Conservation (phyloP, 2,329 filamentous ascomycete species). For the Fusarium robinianum region DNA sequence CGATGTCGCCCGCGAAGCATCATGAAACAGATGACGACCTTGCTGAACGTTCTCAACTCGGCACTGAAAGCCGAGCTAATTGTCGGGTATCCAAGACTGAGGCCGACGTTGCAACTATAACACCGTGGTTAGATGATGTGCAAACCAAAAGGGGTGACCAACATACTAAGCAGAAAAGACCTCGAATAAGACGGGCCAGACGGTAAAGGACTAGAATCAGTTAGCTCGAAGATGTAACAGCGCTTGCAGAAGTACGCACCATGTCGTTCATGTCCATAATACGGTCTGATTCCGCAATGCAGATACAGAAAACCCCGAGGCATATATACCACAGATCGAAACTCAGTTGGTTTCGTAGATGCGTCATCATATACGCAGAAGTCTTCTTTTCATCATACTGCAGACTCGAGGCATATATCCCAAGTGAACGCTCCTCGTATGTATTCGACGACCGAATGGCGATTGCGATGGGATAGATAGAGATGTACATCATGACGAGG, state of each 20-base stretch:
- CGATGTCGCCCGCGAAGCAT: conserved; percentile 47
- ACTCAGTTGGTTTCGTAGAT: conserved; percentile 46
- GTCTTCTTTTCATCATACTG: conserved; percentile 37
- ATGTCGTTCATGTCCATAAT: conserved; percentile 35
- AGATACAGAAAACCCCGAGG: conserved; percentile 44
- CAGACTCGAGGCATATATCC: conserved; percentile 53
- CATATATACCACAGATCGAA: conserved; percentile 51
- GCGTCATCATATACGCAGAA: conserved; percentile 39
- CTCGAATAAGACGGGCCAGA: conserved; percentile 43
- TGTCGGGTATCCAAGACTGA: conserved; percentile 42
- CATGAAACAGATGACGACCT: conserved; percentile 45
- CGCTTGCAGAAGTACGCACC: conserved; percentile 14
- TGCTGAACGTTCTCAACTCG: conserved; percentile 41
- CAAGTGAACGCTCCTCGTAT: conserved; percentile 65
- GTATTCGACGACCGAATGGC: conserved; percentile 64
- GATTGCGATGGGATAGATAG: conserved; percentile 64
- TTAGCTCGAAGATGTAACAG: not conserved
- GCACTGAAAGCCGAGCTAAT: conserved; percentile 39
- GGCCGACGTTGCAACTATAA: conserved; percentile 43
- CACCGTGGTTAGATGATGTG: conserved; percentile 8
- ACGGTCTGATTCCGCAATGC: conserved; percentile 37
- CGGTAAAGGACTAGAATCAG: conserved; percentile 32
- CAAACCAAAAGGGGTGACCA: too few species aligned
- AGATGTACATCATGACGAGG: conserved; percentile 69
- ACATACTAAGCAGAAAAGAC: conserved; percentile 43